phyloP scores from a whole-genome alignment of 2,329 filamentous ascomycete species.

The Apiospora marii region DNA sequence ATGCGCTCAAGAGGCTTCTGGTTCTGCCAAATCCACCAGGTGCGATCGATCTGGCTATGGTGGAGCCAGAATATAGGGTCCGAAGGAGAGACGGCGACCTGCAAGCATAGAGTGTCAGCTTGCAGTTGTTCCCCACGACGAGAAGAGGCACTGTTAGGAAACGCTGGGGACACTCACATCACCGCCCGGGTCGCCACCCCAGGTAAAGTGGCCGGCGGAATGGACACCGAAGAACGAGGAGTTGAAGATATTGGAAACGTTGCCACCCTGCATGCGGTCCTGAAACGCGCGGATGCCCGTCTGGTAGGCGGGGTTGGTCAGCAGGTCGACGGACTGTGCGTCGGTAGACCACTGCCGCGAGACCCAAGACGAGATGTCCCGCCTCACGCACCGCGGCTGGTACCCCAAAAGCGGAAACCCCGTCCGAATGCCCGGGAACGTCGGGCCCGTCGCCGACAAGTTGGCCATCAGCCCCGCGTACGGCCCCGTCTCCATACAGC shows the following conservation, averaged over 20 bases:
- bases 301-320: constrained; percentile 34
- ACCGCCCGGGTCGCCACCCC: constrained; percentile 45
- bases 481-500: constrained; percentile 46
- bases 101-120: background rate
- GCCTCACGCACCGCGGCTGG: constrained; percentile 29
- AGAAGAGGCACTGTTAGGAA: background rate
- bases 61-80: constrained; percentile 29
- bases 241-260: constrained; percentile 17
- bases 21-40: constrained; percentile 40
- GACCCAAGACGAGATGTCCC: constrained; percentile 28
- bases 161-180: constrained; percentile 17
- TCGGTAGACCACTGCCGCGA: constrained; percentile 36
- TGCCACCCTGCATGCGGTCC: constrained; percentile 23
- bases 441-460: constrained; percentile 34
- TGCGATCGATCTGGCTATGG: constrained; percentile 34
- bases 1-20: constrained; percentile 32
- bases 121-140: constrained; percentile 16
- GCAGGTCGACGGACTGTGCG: constrained; percentile 32
- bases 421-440: constrained; percentile 41
- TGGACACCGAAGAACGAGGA: constrained; percentile 37
- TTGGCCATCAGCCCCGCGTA: constrained; percentile 36
- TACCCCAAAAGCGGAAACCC: constrained; percentile 29
- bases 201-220: constrained; percentile 45
- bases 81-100: constrained; percentile 24
- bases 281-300: constrained; percentile 27